Evolutionary conservation across 2,329 filamentous ascomycete species (phyloP), one percentile per base, ranked within the genome.

Genomic region (Aspergillus ustus): DNA sequence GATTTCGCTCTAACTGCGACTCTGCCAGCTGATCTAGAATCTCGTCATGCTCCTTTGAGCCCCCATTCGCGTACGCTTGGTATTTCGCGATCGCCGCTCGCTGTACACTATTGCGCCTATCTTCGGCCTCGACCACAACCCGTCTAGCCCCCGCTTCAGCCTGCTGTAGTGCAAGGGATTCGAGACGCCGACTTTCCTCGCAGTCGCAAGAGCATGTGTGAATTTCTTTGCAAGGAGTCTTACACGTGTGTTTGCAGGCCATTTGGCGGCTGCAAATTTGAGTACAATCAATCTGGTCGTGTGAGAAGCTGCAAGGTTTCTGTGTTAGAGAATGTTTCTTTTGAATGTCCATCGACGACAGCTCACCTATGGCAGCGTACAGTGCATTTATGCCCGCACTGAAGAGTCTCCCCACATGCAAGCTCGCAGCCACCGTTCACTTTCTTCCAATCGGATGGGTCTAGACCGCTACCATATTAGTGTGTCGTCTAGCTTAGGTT

Each of bases 301-400:
- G 80, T 0, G 69, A 43, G 49, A 80, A 79, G 17, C 76, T 77
- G 57, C 67, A 65, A 19, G 49, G 50, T 44, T 13, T 48, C 25
- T 20, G 40, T 34, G 9, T 60, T 37, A 40, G 48, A 13, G 37
- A 53, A 15, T 17, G 13, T 52, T 57, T 53, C 4, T 15, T 4
- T 57, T 50, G 17, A 34, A 53, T 19, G 13, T 46, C 8, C 5
- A 59, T 37, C 34, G 34, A 52, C 51, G 29, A 9, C 45, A 19
- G 25, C 67, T 74, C 72, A 83, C 81, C 79, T 77, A 66, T 88
- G 86, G 63, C 86, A 89, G 43, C 67, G 75, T 2, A 84, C 67
- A 3, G 70, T 69, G 68, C 86, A 89, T 34, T 54, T 48, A 66
- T 89, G 86, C 1, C 83, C 83, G 64, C 86, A 88, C 1, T 70